Evolutionary conservation across 2,329 filamentous ascomycete species (phyloP), one percentile per base, ranked within the genome.

Genomic region (Alternaria tenuissima): DNA sequence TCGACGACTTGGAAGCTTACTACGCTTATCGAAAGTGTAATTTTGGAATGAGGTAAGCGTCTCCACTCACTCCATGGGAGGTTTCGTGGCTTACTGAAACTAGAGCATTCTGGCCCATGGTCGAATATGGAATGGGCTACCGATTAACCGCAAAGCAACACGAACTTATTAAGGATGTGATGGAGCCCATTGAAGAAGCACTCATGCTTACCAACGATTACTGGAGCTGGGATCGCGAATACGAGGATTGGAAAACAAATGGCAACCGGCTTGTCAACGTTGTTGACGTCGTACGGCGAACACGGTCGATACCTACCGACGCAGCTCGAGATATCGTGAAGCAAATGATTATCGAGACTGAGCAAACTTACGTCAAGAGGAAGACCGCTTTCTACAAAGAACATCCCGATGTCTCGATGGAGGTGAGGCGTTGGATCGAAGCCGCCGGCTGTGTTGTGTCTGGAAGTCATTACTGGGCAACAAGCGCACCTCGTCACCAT

Each of bases 191-290:
- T 2, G 39, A 41, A 3, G 18, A 22, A 22, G 51, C 38, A 5
- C 51, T 53, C 6, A n/a, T 53, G 4, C 51, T 53, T 18, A 41
- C 51, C 6, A 53, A 53, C 4, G 51, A 53, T 28, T 53, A 34
- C 22, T 53, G 39, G n/a, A 53, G 51, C 28, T 53, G 51, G 51
- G 51, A 22, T 9, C 51, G 51, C 4, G 51, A 53, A n/a, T 53
- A 53, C 16, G 34, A 41, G 12, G 51, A 18, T 9, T 30, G n/a
- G 11, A n/a, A n/a, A 4, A 43, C 51, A 30, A 41, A 41, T 4
- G 38, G 39, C 12, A 34, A 26, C 3, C 32, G 34, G 16, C 14
- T 38, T 16, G 34, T 38, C 14, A 38, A 38, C 14, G 16, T 14
- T 1, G 16, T 38, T 14, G 34, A 38, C 2, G 14, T 38, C 6